Percentiles rank a stretch among this genome's conserved stretches.
phyloP scores from a whole-genome alignment of 129 eudicot species.

The Flaveria sonorensis region DNA sequence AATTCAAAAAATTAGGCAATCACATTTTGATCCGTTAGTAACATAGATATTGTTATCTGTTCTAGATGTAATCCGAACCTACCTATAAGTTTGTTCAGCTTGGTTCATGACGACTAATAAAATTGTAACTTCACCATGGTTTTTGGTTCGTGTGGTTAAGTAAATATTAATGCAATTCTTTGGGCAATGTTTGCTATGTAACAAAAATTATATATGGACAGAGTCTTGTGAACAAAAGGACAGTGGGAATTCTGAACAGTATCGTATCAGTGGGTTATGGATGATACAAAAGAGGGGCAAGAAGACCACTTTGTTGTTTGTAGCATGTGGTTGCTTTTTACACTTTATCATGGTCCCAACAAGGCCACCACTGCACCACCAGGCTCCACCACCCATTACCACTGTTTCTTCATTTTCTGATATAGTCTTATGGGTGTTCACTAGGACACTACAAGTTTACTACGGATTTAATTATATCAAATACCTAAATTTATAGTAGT shows the following conservation, averaged over 20 bases:
- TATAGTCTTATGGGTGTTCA: no score
- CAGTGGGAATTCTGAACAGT: constrained; percentile 14
- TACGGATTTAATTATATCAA: no score
- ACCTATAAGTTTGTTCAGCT: no score
- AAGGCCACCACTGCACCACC: constrained; percentile 32
- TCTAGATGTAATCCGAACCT: no score
- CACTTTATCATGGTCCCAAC: constrained; percentile 35
- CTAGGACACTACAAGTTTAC: no score
- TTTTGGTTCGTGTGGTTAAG: neutral
- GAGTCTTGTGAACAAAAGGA: constrained; percentile 10
- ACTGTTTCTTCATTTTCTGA: no score
- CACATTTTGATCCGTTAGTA: no score
- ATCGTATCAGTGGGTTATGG: constrained; percentile 15
- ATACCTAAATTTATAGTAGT: no score
- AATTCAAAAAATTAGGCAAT: no score
- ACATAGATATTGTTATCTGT: no score
- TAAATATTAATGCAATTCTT: neutral
- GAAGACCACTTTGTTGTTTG: constrained; percentile 19
- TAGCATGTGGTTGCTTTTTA: constrained; percentile 40
- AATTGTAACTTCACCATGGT: neutral
- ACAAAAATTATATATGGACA: neutral
- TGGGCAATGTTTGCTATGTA: neutral
- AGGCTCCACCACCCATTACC: neutral
- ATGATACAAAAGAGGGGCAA: constrained; percentile 30
- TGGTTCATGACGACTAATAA: no score